phyloP scores from a whole-genome alignment of 73 alveolate species.

The Paramecium octaurelia region DNA sequence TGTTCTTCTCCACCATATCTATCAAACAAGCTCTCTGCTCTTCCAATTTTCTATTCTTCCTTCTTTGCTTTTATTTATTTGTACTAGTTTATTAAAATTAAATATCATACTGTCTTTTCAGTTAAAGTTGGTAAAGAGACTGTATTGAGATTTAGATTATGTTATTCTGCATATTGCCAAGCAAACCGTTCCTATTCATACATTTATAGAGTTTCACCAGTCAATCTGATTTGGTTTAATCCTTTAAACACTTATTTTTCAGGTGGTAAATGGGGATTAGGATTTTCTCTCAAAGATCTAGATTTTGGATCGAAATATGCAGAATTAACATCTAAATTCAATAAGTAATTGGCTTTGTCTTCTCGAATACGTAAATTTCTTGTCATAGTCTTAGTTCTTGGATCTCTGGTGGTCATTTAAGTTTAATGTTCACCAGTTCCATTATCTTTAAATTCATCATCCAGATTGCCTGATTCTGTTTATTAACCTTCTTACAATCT shows the following conservation, averaged over 20 bases:
- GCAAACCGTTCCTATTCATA: slow-evolving; percentile 74
- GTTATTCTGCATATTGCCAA: slow-evolving; percentile 69
- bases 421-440: slow-evolving; percentile 67
- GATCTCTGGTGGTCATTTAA: slow-evolving; percentile 69
- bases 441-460: slow-evolving; percentile 61
- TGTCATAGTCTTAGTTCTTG: slow-evolving; percentile 67
- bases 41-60: slow-evolving; percentile 61
- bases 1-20: slow-evolving; percentile 86
- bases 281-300: slow-evolving; percentile 80
- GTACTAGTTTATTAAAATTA: not conserved
- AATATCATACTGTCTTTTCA: slow-evolving; percentile 62
- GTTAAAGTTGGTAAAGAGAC: slow-evolving; percentile 87
- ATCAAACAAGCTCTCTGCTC: slow-evolving; percentile 63
- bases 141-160: slow-evolving; percentile 72
- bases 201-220: slow-evolving; percentile 69
- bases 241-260: slow-evolving; percentile 64
- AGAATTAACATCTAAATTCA: slow-evolving; percentile 72
- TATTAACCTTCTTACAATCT: slow-evolving; percentile 56
- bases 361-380: slow-evolving; percentile 79
- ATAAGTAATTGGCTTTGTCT: slow-evolving; percentile 80
- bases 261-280: slow-evolving; percentile 68
- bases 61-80: slow-evolving; percentile 67
- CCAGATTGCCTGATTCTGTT: not conserved
- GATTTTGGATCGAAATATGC: slow-evolving; percentile 80
- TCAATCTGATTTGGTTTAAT: slow-evolving; percentile 66